Evolutionary conservation across 371 early-diverging fungal species (phyloP).

Genomic region (Apophysomyces elegans): DNA sequence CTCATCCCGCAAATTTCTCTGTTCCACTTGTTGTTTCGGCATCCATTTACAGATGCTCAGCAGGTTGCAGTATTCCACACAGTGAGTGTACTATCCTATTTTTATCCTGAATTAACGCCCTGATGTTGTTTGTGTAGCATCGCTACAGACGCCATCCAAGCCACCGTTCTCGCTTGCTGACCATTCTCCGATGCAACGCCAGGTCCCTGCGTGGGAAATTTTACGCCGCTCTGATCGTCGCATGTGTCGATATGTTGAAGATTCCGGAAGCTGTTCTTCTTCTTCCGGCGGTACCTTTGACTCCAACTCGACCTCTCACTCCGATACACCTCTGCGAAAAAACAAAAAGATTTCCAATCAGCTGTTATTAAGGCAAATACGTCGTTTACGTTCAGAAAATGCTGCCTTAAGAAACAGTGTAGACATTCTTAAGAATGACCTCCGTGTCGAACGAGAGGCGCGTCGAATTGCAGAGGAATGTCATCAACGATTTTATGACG

Average conservation of each 20-base stretch:
- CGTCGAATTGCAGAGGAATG: constrained; percentile 42
- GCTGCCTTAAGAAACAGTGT: constrained; percentile 33
- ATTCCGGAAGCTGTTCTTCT: constrained; percentile 6
- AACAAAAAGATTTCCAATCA: constrained; percentile 30
- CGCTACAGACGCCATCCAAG: constrained; percentile 2
- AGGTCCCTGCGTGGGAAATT: constrained; percentile 12
- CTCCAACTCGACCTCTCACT: constrained; percentile 2
- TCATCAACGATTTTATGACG: constrained; percentile 39
- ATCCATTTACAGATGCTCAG: constrained; percentile 7
- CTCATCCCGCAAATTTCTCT: neutral
- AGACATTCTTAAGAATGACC: constrained; percentile 39
- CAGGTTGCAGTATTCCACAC: constrained; percentile 2
- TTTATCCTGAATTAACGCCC: neutral
- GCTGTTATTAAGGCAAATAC: constrained; percentile 42
- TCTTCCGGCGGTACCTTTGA: constrained; percentile 2
- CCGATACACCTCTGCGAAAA: constrained; percentile 9
- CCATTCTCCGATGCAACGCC: constrained; percentile 8
- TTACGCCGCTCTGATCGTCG: constrained; percentile 2
- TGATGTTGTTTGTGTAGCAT: neutral
- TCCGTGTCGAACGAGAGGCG: constrained; percentile 37
- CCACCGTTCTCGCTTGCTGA: neutral
- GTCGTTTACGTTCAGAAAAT: constrained; percentile 48
- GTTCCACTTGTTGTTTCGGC: constrained; percentile 6
- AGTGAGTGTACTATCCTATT: neutral
- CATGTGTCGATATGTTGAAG: neutral